Evolutionary conservation across 108 stramenopile genomes (phyloP).

Genomic region (Pseudonitzschia pungens): DNA sequence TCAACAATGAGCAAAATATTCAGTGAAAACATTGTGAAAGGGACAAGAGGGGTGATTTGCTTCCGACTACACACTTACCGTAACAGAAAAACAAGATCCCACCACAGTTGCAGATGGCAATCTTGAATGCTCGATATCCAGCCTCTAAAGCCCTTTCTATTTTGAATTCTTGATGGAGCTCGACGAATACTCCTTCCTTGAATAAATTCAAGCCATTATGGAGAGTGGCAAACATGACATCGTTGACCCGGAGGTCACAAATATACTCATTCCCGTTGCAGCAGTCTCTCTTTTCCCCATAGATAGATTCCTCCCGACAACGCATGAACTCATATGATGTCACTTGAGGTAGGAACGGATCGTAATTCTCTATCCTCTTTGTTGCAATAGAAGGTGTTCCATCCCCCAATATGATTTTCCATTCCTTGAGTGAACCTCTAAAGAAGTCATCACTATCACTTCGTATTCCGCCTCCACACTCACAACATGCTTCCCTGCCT

Average conservation of each 20-base stretch:
- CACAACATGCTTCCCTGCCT: constrained; percentile 14
- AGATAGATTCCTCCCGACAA: constrained; percentile 5
- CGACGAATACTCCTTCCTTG: constrained; percentile 41
- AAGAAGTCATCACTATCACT: not conserved
- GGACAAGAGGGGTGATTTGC: not conserved
- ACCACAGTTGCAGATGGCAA: constrained; percentile 67
- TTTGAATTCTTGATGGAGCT: constrained; percentile 49
- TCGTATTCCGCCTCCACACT: constrained; percentile 20
- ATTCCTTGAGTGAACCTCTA: not conserved
- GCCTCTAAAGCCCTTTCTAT: constrained; percentile 64
- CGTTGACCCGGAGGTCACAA: constrained; percentile 57
- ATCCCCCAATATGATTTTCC: not conserved
- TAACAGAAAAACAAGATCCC: constrained; percentile 57
- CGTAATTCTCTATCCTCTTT: not conserved
- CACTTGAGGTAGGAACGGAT: not conserved
- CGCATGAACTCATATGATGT: constrained; percentile 31
- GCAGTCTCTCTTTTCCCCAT: constrained; percentile 27
- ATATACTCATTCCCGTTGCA: constrained; percentile 64
- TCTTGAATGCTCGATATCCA: constrained; percentile 66
- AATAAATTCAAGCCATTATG: constrained; percentile 64
- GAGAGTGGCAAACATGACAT: constrained; percentile 58
- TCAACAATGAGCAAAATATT: not conserved
- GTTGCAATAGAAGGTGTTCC: not conserved
- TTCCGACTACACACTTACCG: not conserved
- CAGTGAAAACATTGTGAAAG: not conserved